Evolutionary conservation across 2,329 filamentous ascomycete genomes (phyloP).

Genomic region (Verticillium longisporum): DNA sequence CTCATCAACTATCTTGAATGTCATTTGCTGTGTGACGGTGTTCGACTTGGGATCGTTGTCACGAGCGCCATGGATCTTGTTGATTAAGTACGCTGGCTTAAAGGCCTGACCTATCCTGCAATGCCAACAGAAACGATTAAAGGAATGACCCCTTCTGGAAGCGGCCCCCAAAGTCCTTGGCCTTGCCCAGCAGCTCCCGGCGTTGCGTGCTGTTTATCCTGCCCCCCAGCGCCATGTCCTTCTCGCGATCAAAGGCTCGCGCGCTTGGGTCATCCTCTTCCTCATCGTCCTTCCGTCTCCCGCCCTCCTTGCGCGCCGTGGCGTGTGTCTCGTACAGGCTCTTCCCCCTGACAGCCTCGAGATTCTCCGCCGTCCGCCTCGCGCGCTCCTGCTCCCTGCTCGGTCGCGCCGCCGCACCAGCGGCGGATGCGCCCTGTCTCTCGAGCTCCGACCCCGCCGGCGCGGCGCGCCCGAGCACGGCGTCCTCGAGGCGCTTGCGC

Average conservation of each 20-base stretch:
- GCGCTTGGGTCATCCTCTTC: slow-evolving; percentile 88
- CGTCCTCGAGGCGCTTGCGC: slow-evolving; percentile 68
- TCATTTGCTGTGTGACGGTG: too few species aligned
- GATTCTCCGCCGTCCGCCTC: slow-evolving; percentile 37
- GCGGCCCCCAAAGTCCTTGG: slow-evolving; percentile 72
- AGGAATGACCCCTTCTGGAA: slow-evolving; percentile 71
- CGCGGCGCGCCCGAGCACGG: slow-evolving; percentile 67
- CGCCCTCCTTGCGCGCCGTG: slow-evolving; percentile 19
- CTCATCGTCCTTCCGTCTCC: slow-evolving; percentile 35
- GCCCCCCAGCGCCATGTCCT: slow-evolving; percentile 78
- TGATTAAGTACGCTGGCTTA: too few species aligned
- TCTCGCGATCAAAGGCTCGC: slow-evolving; percentile 82
- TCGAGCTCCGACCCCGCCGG: slow-evolving; percentile 23
- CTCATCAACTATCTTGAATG: slow-evolving; percentile 63
- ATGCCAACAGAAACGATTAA: slow-evolving; percentile 19
- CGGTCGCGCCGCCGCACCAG: slow-evolving; percentile 21
- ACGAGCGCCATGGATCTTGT: too few species aligned
- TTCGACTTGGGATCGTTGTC: too few species aligned
- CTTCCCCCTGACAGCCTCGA: slow-evolving; percentile 47
- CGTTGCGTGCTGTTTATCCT: slow-evolving; percentile 68
- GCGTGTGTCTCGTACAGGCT: slow-evolving; percentile 56
- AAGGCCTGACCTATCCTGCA: too few species aligned
- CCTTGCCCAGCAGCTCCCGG: slow-evolving; percentile 71
- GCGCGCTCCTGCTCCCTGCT: slow-evolving; percentile 46
- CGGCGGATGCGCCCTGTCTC: slow-evolving; percentile 41